Evolutionary conservation across 495 filamentous ascomycete genomes (phyloP).

Genomic region (Penicillium steckii): DNA sequence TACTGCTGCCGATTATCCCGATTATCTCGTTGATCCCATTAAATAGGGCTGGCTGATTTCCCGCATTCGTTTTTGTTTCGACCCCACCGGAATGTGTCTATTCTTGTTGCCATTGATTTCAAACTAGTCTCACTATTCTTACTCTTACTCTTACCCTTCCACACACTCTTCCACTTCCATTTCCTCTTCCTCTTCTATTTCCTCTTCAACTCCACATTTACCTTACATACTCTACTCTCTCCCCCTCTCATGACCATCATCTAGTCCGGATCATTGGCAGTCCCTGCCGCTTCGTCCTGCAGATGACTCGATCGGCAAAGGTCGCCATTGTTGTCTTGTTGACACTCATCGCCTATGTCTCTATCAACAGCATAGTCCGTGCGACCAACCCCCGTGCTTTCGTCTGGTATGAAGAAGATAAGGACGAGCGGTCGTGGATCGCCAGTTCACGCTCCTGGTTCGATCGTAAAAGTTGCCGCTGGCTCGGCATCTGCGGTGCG

Average conservation of each 20-base stretch:
- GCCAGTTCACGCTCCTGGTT: slow-evolving; percentile 68
- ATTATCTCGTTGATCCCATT: background rate
- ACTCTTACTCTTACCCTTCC: slow-evolving; percentile 9
- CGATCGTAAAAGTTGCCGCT: slow-evolving; percentile 72
- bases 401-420: slow-evolving; percentile 46
- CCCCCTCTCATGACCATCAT: slow-evolving; percentile 8
- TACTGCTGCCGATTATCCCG: background rate
- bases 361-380: slow-evolving; percentile 41
- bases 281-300: slow-evolving; percentile 28
- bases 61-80: background rate
- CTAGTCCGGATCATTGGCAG: slow-evolving; percentile 12
- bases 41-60: slow-evolving; percentile 12
- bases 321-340: slow-evolving; percentile 40
- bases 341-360: slow-evolving; percentile 46
- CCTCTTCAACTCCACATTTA: too few species aligned
- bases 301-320: slow-evolving; percentile 43
- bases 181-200: background rate
- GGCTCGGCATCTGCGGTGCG: slow-evolving; percentile 68
- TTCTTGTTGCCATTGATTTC: background rate
- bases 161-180: background rate
- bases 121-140: slow-evolving; percentile 13
- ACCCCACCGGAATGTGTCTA: background rate
- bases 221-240: background rate
- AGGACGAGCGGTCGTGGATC: slow-evolving; percentile 68
- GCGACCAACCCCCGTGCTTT: slow-evolving; percentile 30